Base-by-base conservation (phyloP, 2,329 filamentous ascomycete species). In the Biscogniauxia sp. region DNA sequence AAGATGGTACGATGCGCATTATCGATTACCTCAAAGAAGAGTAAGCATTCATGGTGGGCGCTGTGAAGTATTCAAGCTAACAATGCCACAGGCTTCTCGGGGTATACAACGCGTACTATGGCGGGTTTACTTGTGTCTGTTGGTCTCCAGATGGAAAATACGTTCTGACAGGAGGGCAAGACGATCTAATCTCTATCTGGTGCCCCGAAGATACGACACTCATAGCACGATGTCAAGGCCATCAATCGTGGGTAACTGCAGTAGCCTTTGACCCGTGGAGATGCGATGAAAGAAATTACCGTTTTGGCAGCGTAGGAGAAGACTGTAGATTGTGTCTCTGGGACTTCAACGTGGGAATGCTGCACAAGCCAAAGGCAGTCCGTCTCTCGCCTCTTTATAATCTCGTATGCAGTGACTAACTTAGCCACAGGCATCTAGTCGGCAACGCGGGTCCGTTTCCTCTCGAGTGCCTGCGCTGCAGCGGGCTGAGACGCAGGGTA, bases 61-160 rank as follows among this genome's bases (percentile, higher is more conserved):
- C 11, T 26, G 2, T 26, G 19, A 15, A 32, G n/a, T 49, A 20
- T 8, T 9, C 4, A 57, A 20, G 51, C 51, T 66, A 45, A 68
- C 53, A 26, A 25, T 51, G 7, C 7, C 55, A 26, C 64, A 95
- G 91, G 69, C 82, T 98, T n/a, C 80, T 95, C 13, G 92, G 94
- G 70, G 80, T 97, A 52, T 97, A 92, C 75, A 87, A 89, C 69
- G 92, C 92, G 58, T 99, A 97, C 78, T 99, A 97, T 70, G 95
- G 95, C 53, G 94, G 92, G 2, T 83, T 99, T 63, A 90, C 90
- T 52, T 97, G 93, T 72, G 93, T 97, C 1, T 96, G 92, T 77
- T 99, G 95, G 95, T 97, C 94, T 6, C 95, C 95, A 9, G 95
- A 99, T 72, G 93, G 93, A 56, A 94, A 96, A 73, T 99, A 98